phyloP scores from a whole-genome alignment of 306 rosid species.

The Fagus sylvatica region DNA sequence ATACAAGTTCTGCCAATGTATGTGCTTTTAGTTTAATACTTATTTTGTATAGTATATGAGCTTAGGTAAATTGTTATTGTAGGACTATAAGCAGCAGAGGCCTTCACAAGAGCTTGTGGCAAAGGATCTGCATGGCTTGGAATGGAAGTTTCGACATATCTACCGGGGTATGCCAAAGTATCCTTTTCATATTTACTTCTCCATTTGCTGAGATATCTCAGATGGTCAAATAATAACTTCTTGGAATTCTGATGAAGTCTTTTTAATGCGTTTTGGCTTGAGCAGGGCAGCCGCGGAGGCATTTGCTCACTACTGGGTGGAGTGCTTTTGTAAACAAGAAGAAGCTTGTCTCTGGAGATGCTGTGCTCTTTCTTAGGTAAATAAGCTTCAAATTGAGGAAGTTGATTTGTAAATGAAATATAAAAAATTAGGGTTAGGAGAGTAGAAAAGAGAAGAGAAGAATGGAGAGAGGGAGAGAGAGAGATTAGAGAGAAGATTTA shows the following conservation, averaged over 20 bases:
- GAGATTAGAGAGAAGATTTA: background rate
- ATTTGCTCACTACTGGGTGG: slow-evolving; percentile 99
- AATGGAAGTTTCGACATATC: slow-evolving; percentile 95
- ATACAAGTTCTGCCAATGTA: slow-evolving; percentile 5
- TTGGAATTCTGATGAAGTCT: background rate
- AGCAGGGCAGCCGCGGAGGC: slow-evolving; percentile 98
- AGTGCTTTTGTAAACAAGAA: slow-evolving; percentile 99
- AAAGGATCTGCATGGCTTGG: slow-evolving; percentile 88
- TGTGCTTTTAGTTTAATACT: background rate
- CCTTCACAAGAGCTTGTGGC: slow-evolving; percentile 99
- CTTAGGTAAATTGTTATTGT: slow-evolving; percentile 12
- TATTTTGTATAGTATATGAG: background rate
- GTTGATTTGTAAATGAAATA: too few relatives aligned
- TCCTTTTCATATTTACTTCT: background rate
- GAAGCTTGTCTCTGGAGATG: slow-evolving; percentile 97
- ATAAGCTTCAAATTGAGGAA: background rate
- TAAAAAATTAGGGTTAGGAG: too few relatives aligned
- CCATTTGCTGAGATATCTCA: background rate
- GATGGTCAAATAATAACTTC: background rate
- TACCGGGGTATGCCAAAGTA: slow-evolving; percentile 62
- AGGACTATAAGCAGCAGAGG: slow-evolving; percentile 92
- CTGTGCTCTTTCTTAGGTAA: slow-evolving; percentile 94
- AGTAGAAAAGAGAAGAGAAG: too few relatives aligned
- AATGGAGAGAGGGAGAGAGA: too few relatives aligned
- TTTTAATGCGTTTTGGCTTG: slow-evolving; percentile 8